Conservation (phyloP, 2,329 filamentous ascomycete species). For the Nemania sp. region DNA sequence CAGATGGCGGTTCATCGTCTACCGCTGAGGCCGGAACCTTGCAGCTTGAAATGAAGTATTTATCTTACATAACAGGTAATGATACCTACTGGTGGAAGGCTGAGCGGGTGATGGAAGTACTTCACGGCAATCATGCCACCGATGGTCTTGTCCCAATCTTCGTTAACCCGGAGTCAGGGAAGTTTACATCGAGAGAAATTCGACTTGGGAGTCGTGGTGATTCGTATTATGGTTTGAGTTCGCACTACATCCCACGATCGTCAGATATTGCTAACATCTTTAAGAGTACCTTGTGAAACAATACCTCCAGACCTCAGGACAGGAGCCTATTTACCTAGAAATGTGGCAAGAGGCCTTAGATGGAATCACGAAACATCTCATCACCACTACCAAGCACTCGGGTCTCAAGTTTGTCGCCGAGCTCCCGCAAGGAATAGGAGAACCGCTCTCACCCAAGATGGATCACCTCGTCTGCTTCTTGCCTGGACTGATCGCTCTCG, state of each 20-base stretch:
- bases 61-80: conserved; percentile 92
- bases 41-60: conserved; percentile 97
- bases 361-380: conserved; percentile 87
- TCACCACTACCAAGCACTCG: conserved; percentile 83
- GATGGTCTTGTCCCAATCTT: conserved; percentile 92
- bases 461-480: conserved; percentile 97
- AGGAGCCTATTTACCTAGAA: conserved; percentile 84
- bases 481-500: conserved; percentile 91
- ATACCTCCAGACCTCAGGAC: conserved; percentile 87
- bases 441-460: conserved; percentile 84
- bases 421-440: conserved; percentile 78
- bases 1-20: conserved; percentile 86
- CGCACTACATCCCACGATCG: not conserved
- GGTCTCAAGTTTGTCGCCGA: conserved; percentile 88
- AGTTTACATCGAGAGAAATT: conserved; percentile 85
- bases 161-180: conserved; percentile 80
- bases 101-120: conserved; percentile 87
- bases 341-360: conserved; percentile 89
- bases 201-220: conserved; percentile 91
- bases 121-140: conserved; percentile 80
- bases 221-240: conserved; percentile 79
- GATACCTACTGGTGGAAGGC: conserved; percentile 88
- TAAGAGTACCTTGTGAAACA: conserved; percentile 92
- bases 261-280: conserved; percentile 21
- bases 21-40: conserved; percentile 91